These are phyloP conservation scores for Lipomyces orientalis DNA, from an alignment of 805 yeast species.

Conservation along the genomic window DNA sequence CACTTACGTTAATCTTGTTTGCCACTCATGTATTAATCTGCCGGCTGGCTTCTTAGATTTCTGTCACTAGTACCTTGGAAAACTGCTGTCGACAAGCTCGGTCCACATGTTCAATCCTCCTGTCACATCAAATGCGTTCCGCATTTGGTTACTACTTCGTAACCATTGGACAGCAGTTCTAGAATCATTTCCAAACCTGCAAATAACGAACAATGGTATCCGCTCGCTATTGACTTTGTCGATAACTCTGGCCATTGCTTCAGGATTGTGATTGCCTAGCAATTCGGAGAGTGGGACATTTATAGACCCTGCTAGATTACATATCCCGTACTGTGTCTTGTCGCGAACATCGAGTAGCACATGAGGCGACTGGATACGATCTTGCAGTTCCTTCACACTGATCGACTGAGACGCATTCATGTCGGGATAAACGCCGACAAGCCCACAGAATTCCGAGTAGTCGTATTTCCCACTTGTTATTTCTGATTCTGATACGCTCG, in stretches of 20 bases:
- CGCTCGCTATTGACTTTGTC: constrained; percentile 33
- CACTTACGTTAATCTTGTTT: background rate
- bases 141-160: constrained; percentile 55
- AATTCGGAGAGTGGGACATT: constrained; percentile 67
- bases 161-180: constrained; percentile 70
- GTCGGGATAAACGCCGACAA: constrained; percentile 52
- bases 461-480: constrained; percentile 59
- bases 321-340: constrained; percentile 71
- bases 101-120: constrained; percentile 85
- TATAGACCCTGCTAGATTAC: constrained; percentile 61
- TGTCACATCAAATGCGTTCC: constrained; percentile 63
- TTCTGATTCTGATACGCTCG: constrained; percentile 54
- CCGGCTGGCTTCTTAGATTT: no score
- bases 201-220: constrained; percentile 62
- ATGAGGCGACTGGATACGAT: constrained; percentile 38
- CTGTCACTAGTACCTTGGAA: constrained; percentile 65
- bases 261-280: constrained; percentile 41
- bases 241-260: constrained; percentile 29
- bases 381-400: constrained; percentile 49
- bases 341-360: constrained; percentile 81
- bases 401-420: constrained; percentile 55
- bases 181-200: constrained; percentile 92
- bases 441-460: constrained; percentile 80
- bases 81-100: constrained; percentile 57
- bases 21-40: no score